Evolutionary conservation across 129 eudicot genomes (phyloP), one percentile per base, ranked within the genome.

Genomic region (Flaveria bidentis): DNA sequence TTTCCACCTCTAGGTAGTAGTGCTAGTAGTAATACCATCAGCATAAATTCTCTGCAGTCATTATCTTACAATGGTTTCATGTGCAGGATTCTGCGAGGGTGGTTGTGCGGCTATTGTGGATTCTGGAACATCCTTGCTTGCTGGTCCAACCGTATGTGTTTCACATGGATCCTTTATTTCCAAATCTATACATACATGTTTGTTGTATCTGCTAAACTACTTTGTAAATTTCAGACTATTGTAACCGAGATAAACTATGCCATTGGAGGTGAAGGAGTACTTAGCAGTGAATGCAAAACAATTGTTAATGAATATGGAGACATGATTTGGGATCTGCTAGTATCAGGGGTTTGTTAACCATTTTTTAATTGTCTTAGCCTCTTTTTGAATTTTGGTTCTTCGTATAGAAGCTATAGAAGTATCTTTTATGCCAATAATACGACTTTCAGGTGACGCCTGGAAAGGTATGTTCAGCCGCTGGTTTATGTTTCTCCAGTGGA

Each of bases 21-120:
- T 20, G 22, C 22, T 20, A 0, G 22, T 20, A 20, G 22, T 20
- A 20, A 20, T 20, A 20, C 0, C 22, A 20, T 20, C 22, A 20
- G 22, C 22, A 20, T 20, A 20, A 20, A 20, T 73, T 52, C 44
- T 41, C 16, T 9, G 11, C 36, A 44, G 26, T 47, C 16, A 36
- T 44, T 14, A 41, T 26, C 51, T 49, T 45, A 57, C n/a, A 47
- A n/a, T 45, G 23, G 15, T 52, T 69, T 46, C 56, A 9, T 15
- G 16, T 67, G 18, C 76, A 91, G 97, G 97, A 45, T 91, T 81
- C 77, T 91, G 97, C 67, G 90, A 84, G 73, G 92, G 82, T 66
- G 97, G 96, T 52, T 91, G 97, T 87, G 85, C 84, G 82, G 97
- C 97, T 69, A 91, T 91, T 62, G 92, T 91, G 80, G 97, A 91